Evolutionary conservation across 2,329 filamentous ascomycete species (phyloP), one percentile per base, ranked within the genome.

Genomic region (Penicillium thymicola): DNA sequence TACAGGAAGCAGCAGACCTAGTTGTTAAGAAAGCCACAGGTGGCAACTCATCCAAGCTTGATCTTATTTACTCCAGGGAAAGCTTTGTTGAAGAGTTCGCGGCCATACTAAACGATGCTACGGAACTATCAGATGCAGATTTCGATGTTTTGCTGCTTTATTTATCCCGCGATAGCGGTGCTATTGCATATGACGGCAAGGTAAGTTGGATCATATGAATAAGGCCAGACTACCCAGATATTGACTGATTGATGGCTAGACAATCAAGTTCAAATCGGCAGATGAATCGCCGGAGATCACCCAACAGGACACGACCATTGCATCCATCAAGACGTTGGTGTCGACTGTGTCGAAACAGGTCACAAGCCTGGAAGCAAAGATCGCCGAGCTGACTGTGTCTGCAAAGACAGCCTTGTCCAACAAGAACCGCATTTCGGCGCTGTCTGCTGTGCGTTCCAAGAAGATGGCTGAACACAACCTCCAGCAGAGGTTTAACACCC

Each of bases 391-490:
- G 2, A 79, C 81, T 48, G 59, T 66, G 13, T 77, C 82, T 5
- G 92, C 91, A 0, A 87, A 88, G 59, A 80, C 82, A 23, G 89
- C 91, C 0, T 85, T 96, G 0, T 76, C 79, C 5, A 81, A 82
- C 44, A 90, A 92, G 70, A 92, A 95, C 71, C 83, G 85, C 43
- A 77, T 89, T 25, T 82, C 87, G 0, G 94, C 93, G 10, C 82
- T 93, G 32, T 87, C 89, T 0, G 87, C 90, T 0, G 81, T 99
- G 13, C 87, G 88, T 50, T 89, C 86, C 5, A 96, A 91, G 78
- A 97, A 94, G 72, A 78, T 89, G 8, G 86, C 89, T 28, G 92
- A 97, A 72, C 78, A 83, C 2, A 89, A 86, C 11, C 81, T 97
- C 0, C 78, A 84, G 30, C 85, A 86, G 61, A 86, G 92, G 13